Conservation (phyloP, 1,284 basidiomycete genomes). For the Puccinia hordei region DNA sequence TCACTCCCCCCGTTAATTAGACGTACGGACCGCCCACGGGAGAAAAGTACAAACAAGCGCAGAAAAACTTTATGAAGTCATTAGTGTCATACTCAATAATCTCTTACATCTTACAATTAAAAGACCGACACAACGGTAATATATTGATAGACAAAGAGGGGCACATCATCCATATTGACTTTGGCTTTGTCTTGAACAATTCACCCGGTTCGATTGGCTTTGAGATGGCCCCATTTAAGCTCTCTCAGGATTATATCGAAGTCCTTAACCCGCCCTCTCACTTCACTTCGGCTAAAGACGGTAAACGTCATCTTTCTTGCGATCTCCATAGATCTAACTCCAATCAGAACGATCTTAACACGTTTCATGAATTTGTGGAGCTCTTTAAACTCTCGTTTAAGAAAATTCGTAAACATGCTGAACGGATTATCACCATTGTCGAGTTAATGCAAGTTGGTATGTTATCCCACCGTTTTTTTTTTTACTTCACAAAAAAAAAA, state of each 20-base stretch:
- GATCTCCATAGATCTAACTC: too few relatives aligned
- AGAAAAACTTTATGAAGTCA: conserved; percentile 83
- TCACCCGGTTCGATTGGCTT: conserved; percentile 85
- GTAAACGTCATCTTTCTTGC: not conserved
- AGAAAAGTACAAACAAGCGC: conserved; percentile 79
- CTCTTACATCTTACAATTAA: conserved; percentile 94
- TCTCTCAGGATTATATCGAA: conserved; percentile 93
- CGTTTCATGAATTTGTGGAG: conserved; percentile 80
- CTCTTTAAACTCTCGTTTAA: conserved; percentile 92
- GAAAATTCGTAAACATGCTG: conserved; percentile 90
- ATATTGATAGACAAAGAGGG: conserved; percentile 94
- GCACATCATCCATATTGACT: conserved; percentile 89
- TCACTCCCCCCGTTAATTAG: conserved; percentile 60
- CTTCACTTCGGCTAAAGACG: conserved; percentile 3
- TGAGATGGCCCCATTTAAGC: conserved; percentile 97
- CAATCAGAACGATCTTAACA: conserved; percentile 61
- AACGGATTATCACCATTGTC: conserved; percentile 91
- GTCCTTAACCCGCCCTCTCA: conserved; percentile 69
- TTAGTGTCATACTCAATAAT: conserved; percentile 88
- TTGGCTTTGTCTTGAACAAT: conserved; percentile 96
- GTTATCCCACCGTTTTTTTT: conserved; percentile 50
- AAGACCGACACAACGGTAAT: conserved; percentile 98
- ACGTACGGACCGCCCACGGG: conserved; percentile 87
- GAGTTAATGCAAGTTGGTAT: conserved; percentile 93
- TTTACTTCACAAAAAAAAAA: not conserved